A percentile compares a stretch with the other conserved stretches of the same genome.
Conservation (phyloP, 345 rosid species). For the Trapa incisa region DNA sequence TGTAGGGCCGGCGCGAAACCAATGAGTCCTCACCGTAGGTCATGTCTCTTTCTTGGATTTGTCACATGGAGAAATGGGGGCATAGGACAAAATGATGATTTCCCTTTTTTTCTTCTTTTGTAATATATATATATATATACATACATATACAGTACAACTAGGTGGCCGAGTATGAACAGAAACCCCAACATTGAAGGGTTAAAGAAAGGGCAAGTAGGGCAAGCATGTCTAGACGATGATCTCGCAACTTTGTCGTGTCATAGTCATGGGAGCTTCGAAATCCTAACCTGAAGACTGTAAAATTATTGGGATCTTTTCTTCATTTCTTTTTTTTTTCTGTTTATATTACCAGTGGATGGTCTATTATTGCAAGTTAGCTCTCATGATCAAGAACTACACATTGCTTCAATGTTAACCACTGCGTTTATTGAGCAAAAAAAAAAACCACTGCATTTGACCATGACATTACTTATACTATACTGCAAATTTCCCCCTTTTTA, state of each 20-base stretch:
- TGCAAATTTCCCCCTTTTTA: too few species aligned
- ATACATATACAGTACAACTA: background rate
- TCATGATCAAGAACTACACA: too few species aligned
- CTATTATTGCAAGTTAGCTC: too few species aligned
- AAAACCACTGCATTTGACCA: too few species aligned
- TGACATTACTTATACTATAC: too few species aligned
- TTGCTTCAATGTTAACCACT: too few species aligned
- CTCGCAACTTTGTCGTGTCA: conserved; percentile 20
- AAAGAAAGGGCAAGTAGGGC: conserved; percentile 16
- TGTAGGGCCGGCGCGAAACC: conserved; percentile 39
- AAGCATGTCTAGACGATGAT: conserved; percentile 23
- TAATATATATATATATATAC: too few species aligned
- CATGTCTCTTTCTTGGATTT: conserved; percentile 21
- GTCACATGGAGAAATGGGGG: conserved; percentile 9
- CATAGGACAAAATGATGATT: background rate
- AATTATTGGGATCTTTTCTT: background rate
- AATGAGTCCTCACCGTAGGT: conserved; percentile 19
- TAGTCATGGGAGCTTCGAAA: conserved; percentile 13
- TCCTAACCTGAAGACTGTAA: conserved; percentile 1
- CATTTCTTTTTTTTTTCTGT: too few species aligned
- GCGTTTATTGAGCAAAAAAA: too few species aligned
- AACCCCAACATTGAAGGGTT: conserved; percentile 11
- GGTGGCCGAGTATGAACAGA: background rate
- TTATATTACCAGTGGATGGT: too few species aligned
- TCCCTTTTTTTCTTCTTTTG: background rate